Base-by-base conservation (phyloP, 2,329 filamentous ascomycete genomes). In the Fusarium sterilihyphosum region DNA sequence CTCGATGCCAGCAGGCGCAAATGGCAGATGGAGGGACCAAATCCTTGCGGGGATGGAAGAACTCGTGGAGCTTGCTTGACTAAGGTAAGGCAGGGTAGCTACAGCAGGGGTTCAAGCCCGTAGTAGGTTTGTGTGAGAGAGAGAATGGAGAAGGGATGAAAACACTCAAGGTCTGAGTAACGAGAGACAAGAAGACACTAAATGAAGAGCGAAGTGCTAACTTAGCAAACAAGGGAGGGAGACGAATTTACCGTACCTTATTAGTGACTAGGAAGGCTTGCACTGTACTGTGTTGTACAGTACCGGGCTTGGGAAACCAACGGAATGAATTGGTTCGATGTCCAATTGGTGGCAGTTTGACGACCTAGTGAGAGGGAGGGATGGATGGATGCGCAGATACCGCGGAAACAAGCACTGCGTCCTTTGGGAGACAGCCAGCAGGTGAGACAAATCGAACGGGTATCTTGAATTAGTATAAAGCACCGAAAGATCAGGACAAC, bases 21-120 rank as follows among this genome's bases (percentile, higher is more conserved):
- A 52, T 66, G 56, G 40, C 56, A 59, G 56, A 67, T 67, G 65
- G 70, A 75, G 71, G 69, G 65, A 53, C 68, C 73, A 52, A 61
- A 71, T 52, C 70, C 52, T 61, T 75, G 70, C 56, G 65, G 73
- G 70, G 66, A 63, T 62, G 56, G 59, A 77, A 80, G 78, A 75
- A 70, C 50, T 63, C 69, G 69, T 71, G 66, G 73, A 75, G 65
- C 56, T 68, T 70, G 73, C 43, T 54, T 41, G 59, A 61, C 46
- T 62, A 68, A 60, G 49, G 54, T 43, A 61, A 54, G 54, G 50
- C 26, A 46, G 43, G 64, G 50, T 37, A 46, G 43, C 43, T 57
- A 53, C 56, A 49, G 31, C 56, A 70, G 59, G 61, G 69, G 61
- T 65, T 56, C 58, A 63, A 61, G 49, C 47, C 53, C 24, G 67